Evolutionary conservation across 768 basidiomycete species (phyloP).

Genomic region (Chalciporus pseudorubinellus): DNA sequence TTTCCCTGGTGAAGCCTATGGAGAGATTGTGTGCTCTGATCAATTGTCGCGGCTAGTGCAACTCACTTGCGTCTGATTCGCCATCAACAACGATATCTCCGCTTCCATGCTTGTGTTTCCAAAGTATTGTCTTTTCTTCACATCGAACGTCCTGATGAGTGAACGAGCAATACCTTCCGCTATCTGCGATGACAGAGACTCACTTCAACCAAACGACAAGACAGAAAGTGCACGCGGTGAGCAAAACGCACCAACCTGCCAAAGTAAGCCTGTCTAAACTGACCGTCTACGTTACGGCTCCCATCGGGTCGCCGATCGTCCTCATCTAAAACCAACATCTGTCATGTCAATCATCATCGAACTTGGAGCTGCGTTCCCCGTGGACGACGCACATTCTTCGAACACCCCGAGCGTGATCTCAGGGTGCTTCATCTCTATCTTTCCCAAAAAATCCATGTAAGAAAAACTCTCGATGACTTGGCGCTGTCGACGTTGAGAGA

Average conservation of each 20-base stretch:
- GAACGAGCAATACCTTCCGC: slow-evolving; percentile 65
- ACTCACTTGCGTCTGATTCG: slow-evolving; percentile 84
- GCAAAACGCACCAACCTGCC: slow-evolving; percentile 79
- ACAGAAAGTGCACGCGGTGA: background rate
- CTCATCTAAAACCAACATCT: slow-evolving; percentile 38
- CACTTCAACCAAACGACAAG: background rate
- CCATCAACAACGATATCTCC: slow-evolving; percentile 93
- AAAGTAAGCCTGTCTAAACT: slow-evolving; percentile 72
- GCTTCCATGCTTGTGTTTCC: slow-evolving; percentile 99
- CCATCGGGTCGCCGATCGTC: slow-evolving; percentile 47
- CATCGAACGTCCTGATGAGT: slow-evolving; percentile 69
- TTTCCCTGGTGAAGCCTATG: slow-evolving; percentile 82
- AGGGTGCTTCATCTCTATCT: slow-evolving; percentile 78
- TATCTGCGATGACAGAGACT: slow-evolving; percentile 35
- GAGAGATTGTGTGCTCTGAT: background rate
- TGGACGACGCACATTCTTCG: slow-evolving; percentile 74
- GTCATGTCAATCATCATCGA: background rate
- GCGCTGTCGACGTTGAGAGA: slow-evolving; percentile 63
- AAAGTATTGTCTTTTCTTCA: slow-evolving; percentile 87
- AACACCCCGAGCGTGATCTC: slow-evolving; percentile 71
- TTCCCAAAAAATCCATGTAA: slow-evolving; percentile 81
- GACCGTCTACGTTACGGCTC: slow-evolving; percentile 60
- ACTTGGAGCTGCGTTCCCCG: background rate
- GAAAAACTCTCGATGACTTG: slow-evolving; percentile 74
- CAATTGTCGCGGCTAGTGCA: background rate